A percentile compares a stretch with the other conserved stretches of the same genome.
Evolutionary conservation across 2,329 filamentous ascomycete genomes (phyloP).

Genomic region (Aureobasidium sp.): DNA sequence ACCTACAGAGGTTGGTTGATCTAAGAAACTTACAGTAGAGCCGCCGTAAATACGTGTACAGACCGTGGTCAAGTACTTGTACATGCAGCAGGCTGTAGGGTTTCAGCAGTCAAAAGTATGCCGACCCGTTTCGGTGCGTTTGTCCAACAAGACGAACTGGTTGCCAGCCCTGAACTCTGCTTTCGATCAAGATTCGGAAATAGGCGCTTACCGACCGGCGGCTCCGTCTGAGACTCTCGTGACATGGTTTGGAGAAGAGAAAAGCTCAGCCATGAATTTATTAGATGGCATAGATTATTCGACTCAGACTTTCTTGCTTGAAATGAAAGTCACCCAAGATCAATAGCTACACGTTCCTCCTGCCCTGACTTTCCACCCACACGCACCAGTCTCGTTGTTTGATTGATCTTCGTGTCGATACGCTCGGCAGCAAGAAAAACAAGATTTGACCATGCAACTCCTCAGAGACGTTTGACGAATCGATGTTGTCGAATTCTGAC

Average conservation of each 20-base stretch:
- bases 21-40: neutral
- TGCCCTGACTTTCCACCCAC: neutral
- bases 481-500: neutral
- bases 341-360: neutral
- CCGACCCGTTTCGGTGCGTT: neutral
- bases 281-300: neutral
- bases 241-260: neutral
- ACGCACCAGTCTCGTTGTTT: neutral
- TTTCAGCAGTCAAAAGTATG: neutral
- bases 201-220: constrained; percentile 5
- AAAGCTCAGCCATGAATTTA: neutral
- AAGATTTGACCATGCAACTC: neutral
- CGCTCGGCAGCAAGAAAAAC: neutral
- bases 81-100: neutral
- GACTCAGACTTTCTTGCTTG: neutral
- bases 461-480: neutral
- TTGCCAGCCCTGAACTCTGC: neutral
- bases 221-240: neutral
- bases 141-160: neutral
- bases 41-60: neutral
- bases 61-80: neutral
- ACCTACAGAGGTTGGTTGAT: neutral
- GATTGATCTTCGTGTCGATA: neutral
- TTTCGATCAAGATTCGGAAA: neutral
- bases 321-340: too few species aligned